A percentile compares a stretch with the other conserved stretches of the same genome.
phyloP scores from a whole-genome alignment of 2,329 filamentous ascomycete species.

The Thelonectria discophora region DNA sequence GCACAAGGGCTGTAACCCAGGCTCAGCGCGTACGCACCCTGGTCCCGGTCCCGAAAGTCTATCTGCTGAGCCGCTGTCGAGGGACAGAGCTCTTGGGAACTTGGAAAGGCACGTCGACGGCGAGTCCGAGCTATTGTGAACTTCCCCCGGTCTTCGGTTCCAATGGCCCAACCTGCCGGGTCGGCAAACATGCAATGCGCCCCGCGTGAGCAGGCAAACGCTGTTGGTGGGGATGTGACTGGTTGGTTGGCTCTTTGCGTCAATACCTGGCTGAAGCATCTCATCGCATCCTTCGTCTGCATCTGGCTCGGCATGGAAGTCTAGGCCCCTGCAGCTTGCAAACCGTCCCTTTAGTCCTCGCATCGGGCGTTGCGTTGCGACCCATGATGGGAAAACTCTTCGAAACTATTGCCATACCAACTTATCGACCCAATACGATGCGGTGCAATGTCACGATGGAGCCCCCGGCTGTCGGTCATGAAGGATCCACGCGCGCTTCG shows the following conservation, averaged over 20 bases:
- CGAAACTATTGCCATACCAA: background rate
- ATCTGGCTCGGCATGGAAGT: background rate
- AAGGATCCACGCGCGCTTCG: slow-evolving; percentile 9
- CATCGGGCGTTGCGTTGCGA: background rate
- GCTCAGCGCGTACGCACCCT: background rate
- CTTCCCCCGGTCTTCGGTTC: background rate
- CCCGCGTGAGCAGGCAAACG: background rate
- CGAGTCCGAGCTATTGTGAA: slow-evolving; percentile 11
- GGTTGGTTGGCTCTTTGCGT: slow-evolving; percentile 9
- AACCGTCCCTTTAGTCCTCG: background rate
- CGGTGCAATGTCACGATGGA: slow-evolving; percentile 13
- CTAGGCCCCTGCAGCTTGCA: slow-evolving; percentile 3
- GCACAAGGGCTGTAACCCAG: too few species aligned
- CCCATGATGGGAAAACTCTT: background rate
- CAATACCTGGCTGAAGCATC: slow-evolving; percentile 22
- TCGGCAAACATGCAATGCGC: background rate
- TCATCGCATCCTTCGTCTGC: slow-evolving; percentile 9
- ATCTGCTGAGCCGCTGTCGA: background rate
- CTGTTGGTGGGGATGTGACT: slow-evolving; percentile 9
- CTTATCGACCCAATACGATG: background rate
- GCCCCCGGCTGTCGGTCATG: background rate
- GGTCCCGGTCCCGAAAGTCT: background rate
- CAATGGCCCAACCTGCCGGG: slow-evolving; percentile 2
- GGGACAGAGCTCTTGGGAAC: background rate
- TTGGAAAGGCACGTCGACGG: slow-evolving; percentile 2